Evolutionary conservation across 768 basidiomycete species (phyloP).

Genomic region (Leccinum variicolor): DNA sequence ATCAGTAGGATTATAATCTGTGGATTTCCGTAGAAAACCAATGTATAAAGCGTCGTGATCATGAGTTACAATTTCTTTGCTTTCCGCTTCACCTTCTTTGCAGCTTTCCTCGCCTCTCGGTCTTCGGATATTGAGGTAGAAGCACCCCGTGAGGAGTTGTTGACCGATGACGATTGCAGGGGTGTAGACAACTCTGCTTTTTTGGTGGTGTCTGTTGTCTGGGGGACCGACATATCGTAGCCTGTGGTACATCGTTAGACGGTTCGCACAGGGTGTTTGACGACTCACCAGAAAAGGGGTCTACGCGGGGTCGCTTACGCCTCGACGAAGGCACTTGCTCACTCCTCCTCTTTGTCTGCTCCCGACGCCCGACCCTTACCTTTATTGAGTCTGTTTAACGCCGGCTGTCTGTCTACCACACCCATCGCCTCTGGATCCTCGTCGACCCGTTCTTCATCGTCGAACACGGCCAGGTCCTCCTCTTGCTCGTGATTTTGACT

Average conservation of each 20-base stretch:
- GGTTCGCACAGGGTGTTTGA: background rate
- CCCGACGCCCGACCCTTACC: constrained; percentile 38
- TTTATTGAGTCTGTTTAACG: constrained; percentile 21
- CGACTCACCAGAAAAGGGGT: constrained; percentile 62
- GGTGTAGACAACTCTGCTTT: constrained; percentile 2
- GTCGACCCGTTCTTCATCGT: constrained; percentile 19
- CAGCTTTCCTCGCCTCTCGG: constrained; percentile 21
- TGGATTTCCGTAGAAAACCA: constrained; percentile 12
- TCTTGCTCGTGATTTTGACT: constrained; percentile 56
- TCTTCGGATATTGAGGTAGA: constrained; percentile 23
- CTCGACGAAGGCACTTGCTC: constrained; percentile 28
- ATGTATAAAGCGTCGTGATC: constrained; percentile 8
- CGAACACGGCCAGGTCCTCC: constrained; percentile 37
- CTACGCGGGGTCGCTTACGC: constrained; percentile 51
- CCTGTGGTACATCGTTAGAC: constrained; percentile 21
- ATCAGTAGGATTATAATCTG: constrained; percentile 12
- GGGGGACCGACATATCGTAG: constrained; percentile 18
- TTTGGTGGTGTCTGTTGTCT: constrained; percentile 5
- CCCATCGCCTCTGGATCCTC: constrained; percentile 10
- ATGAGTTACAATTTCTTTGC: constrained; percentile 20
- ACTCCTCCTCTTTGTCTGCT: constrained; percentile 6
- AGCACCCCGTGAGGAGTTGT: constrained; percentile 17
- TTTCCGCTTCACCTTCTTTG: constrained; percentile 37
- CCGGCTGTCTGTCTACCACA: background rate
- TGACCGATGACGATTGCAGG: background rate